These are phyloP conservation scores for Priceomyces castillae DNA, from an alignment of 805 yeast species.

Conservation along the genomic window DNA sequence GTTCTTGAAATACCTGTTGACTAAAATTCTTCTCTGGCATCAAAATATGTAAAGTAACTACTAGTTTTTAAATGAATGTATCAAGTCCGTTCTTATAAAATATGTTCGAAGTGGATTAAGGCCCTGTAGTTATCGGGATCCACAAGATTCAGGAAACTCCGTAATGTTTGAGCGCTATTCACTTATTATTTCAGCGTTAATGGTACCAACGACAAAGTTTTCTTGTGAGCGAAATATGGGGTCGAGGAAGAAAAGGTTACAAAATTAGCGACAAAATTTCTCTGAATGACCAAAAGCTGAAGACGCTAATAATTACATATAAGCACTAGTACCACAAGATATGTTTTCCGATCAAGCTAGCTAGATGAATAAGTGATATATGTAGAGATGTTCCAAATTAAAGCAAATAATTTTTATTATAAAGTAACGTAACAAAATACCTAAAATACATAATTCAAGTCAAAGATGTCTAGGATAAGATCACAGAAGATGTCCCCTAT, in stretches of 20 bases:
- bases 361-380: no score
- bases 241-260: conserved; percentile 4
- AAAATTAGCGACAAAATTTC: not conserved
- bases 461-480: not conserved
- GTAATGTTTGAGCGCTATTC: not conserved
- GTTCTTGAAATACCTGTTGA: not conserved
- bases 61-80: not conserved
- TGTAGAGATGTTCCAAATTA: no score
- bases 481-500: conserved; percentile 17
- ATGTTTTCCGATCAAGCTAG: no score
- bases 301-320: not conserved
- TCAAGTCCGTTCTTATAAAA: not conserved
- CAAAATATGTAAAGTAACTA: not conserved
- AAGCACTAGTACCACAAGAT: no score
- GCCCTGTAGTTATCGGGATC: not conserved
- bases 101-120: not conserved
- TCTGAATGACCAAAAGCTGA: not conserved
- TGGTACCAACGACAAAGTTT: not conserved
- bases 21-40: conserved; percentile 1
- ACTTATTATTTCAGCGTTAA: not conserved
- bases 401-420: not conserved
- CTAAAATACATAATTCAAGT: conserved; percentile 1
- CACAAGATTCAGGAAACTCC: not conserved
- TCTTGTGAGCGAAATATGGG: conserved; percentile 4
- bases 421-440: not conserved